phyloP scores from a whole-genome alignment of 371 early-diverging fungal genomes.

The Rhizopus stolonifer region DNA sequence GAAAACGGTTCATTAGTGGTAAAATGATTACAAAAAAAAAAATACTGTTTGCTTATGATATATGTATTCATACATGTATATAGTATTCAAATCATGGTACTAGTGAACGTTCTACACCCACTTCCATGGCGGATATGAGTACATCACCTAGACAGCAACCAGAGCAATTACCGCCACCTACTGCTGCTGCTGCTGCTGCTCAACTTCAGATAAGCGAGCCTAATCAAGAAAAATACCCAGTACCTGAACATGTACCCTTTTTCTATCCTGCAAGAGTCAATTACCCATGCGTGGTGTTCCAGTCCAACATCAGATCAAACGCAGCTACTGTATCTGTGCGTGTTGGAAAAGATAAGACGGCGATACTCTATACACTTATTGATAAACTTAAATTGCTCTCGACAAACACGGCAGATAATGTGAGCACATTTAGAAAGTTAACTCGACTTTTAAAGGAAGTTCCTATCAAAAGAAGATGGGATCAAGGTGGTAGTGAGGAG shows the following conservation, averaged over 20 bases:
- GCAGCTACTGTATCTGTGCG: constrained; percentile 5
- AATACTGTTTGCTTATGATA: too few species aligned
- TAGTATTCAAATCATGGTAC: constrained; percentile 24
- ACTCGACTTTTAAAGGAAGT: constrained; percentile 39
- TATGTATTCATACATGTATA: too few species aligned
- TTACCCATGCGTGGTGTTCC: constrained; percentile 17
- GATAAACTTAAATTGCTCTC: constrained; percentile 32
- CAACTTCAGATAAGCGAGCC: constrained; percentile 19
- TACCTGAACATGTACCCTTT: constrained; percentile 20
- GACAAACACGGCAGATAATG: constrained; percentile 1
- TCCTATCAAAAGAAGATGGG: constrained; percentile 42
- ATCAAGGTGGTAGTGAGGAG: constrained; percentile 44
- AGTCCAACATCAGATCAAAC: constrained; percentile 8
- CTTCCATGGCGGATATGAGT: constrained; percentile 13
- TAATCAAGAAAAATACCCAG: constrained; percentile 23
- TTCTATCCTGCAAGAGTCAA: constrained; percentile 21
- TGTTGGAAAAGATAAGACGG: constrained; percentile 31
- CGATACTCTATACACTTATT: constrained; percentile 26
- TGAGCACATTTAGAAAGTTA: constrained; percentile 37
- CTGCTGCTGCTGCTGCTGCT: neutral
- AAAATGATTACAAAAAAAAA: neutral
- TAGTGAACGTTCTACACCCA: constrained; percentile 18
- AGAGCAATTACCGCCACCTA: constrained; percentile 18
- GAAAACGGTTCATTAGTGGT: constrained; percentile 16
- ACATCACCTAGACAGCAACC: constrained; percentile 11